phyloP scores from a whole-genome alignment of 495 filamentous ascomycete genomes.

The Neurospora tetraspora region DNA sequence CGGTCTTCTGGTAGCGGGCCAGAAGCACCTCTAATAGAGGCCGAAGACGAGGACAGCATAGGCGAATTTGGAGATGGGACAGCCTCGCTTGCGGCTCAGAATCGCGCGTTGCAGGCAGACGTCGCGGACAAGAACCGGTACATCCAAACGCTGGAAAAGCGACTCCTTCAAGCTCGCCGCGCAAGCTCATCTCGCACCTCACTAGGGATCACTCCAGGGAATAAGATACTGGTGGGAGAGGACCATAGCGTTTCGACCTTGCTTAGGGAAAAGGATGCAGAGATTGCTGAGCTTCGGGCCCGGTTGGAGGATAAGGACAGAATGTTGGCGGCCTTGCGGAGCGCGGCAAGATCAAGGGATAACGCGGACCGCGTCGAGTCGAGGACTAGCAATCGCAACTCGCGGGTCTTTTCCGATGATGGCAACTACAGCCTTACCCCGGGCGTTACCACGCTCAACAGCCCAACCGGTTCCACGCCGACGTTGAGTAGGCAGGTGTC shows the following conservation, averaged over 20 bases:
- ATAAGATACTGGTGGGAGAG: conserved; percentile 52
- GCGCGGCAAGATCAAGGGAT: conserved; percentile 76
- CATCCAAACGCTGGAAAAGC: conserved; percentile 84
- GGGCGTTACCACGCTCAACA: conserved; percentile 22
- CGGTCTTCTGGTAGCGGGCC: conserved; percentile 32
- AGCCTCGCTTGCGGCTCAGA: conserved; percentile 70
- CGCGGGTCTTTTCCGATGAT: conserved; percentile 19
- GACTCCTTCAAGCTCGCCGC: conserved; percentile 81
- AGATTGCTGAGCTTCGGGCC: conserved; percentile 82
- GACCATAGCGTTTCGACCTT: conserved; percentile 55
- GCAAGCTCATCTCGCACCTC: conserved; percentile 83
- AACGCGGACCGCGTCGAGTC: conserved; percentile 52
- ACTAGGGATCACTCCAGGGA: conserved; percentile 49
- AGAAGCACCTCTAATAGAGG: conserved; percentile 18
- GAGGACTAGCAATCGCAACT: conserved; percentile 34
- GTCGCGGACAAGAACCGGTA: conserved; percentile 92
- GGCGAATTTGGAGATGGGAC: conserved; percentile 81
- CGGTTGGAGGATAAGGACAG: conserved; percentile 91
- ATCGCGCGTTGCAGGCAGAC: conserved; percentile 84
- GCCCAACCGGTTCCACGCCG: conserved; percentile 25
- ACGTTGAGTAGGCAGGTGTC: conserved; percentile 27
- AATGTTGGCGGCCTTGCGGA: conserved; percentile 85
- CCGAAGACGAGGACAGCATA: conserved; percentile 63
- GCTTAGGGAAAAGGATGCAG: conserved; percentile 82
- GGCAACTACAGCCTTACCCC: conserved; percentile 17